A percentile compares a stretch with the other conserved stretches of the same genome.
Evolutionary conservation across 768 basidiomycete species (phyloP).

Genomic region (Agaricus sinodeliciosus): DNA sequence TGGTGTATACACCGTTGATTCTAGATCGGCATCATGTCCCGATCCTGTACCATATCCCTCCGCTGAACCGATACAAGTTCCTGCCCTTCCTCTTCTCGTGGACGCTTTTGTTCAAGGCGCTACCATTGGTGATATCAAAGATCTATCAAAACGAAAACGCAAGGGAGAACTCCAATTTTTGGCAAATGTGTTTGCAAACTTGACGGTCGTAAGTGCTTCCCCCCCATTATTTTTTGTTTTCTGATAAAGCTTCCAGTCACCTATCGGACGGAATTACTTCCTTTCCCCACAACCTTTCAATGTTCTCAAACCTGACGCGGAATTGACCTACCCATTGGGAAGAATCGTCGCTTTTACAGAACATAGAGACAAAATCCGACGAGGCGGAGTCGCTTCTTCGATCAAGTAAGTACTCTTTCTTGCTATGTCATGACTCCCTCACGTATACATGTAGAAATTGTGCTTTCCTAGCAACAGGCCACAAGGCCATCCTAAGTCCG

Average conservation of each 20-base stretch:
- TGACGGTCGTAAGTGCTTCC: constrained; percentile 57
- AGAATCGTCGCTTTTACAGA: constrained; percentile 87
- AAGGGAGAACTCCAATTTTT: constrained; percentile 89
- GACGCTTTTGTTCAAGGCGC: constrained; percentile 85
- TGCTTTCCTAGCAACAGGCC: constrained; percentile 60
- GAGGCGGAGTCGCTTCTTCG: constrained; percentile 81
- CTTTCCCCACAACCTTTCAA: constrained; percentile 57
- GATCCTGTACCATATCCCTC: constrained; percentile 68
- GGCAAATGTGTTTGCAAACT: constrained; percentile 90
- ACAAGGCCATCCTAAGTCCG: constrained; percentile 63
- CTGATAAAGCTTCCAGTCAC: constrained; percentile 43
- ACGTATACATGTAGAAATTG: constrained; percentile 55
- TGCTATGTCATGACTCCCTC: constrained; percentile 12
- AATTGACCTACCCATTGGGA: constrained; percentile 72
- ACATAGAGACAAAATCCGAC: constrained; percentile 77
- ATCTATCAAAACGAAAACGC: constrained; percentile 41
- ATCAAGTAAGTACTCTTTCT: constrained; percentile 58
- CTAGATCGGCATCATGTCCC: constrained; percentile 73
- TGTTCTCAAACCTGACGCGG: constrained; percentile 32
- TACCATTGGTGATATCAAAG: constrained; percentile 40
- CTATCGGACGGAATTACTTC: constrained; percentile 75
- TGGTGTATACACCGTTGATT: constrained; percentile 65
- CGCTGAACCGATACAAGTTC: constrained; percentile 43
- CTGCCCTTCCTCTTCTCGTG: constrained; percentile 75
- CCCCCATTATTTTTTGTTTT: not conserved